Conservation (phyloP, 495 filamentous ascomycete species). For the Annulohypoxylon bovei region DNA sequence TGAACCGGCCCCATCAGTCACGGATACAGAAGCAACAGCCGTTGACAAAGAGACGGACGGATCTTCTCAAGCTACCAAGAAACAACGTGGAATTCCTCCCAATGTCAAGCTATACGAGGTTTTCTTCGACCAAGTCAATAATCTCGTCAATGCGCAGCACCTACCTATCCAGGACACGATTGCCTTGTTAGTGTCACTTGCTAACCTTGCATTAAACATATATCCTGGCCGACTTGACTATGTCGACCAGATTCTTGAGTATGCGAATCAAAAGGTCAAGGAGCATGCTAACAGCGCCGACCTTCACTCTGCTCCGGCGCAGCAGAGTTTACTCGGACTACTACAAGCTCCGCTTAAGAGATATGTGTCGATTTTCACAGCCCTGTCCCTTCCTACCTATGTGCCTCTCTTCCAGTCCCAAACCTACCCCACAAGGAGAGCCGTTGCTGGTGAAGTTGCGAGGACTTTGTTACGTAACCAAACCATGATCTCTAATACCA, state of each 20-base stretch:
- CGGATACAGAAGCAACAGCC: constrained; percentile 55
- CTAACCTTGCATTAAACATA: constrained; percentile 93
- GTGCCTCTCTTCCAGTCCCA: constrained; percentile 89
- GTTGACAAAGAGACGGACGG: constrained; percentile 50
- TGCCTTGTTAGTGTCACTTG: constrained; percentile 87
- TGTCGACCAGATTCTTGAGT: constrained; percentile 91
- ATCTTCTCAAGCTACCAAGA: constrained; percentile 54
- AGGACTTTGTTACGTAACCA: constrained; percentile 80
- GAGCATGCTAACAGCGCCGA: constrained; percentile 94
- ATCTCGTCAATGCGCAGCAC: constrained; percentile 87
- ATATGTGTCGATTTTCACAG: constrained; percentile 93
- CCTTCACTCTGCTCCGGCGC: constrained; percentile 84
- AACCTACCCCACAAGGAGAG: constrained; percentile 89
- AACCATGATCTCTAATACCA: constrained; percentile 75
- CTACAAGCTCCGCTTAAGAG: constrained; percentile 87
- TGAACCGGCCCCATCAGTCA: constrained; percentile 50
- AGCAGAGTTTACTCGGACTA: constrained; percentile 87
- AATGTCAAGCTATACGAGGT: constrained; percentile 95
- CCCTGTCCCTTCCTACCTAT: constrained; percentile 88
- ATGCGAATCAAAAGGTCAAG: constrained; percentile 85
- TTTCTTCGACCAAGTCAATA: constrained; percentile 95
- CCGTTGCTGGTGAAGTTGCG: constrained; percentile 88
- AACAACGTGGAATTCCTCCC: constrained; percentile 76
- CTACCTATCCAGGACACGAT: constrained; percentile 95
- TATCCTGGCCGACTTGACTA: constrained; percentile 94